Base-by-base conservation (phyloP, 2,329 filamentous ascomycete genomes). In the Fusarium robinianum region DNA sequence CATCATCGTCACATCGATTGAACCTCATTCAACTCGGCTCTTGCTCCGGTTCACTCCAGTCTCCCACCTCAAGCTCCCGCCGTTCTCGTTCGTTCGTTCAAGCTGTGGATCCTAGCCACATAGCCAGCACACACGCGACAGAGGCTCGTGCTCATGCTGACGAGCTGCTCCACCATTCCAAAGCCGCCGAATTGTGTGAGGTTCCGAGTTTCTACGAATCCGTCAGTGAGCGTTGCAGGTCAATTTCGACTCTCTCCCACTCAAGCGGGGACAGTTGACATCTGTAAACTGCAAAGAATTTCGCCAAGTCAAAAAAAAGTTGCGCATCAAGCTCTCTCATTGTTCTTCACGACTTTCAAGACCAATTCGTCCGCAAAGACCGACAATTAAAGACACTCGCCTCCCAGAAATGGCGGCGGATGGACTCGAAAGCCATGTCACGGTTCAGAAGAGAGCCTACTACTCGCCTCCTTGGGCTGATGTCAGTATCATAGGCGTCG, bases 391-490 rank as follows among this genome's bases (percentile, higher is more conserved):
- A 30, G 33, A 43, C 51, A 44, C 30, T 55, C 52, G 40, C 32
- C 53, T 47, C 23, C 31, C 33, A 21, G 40, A 15, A 31, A 50
- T 50, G 47, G 42, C 47, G 12, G 12, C 32, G 21, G 32, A 41
- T 42, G 57, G 58, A 31, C 53, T 67, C 23, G 68, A 71, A 51
- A 70, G 66, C 42, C 71, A 74, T 67, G 67, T 72, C 53, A 75
- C 76, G 11, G 72, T 83, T 32, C 73, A 77, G 54, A 79, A 76
- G 56, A 70, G 77, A 63, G 84, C 83, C 53, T 87, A 90, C 60
- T 99, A 97, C 71, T 87, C 85, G 52, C 94, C 94, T 49, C 94
- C 94, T 67, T 99, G 94, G 94, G 88, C 88, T 37, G 88, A 97
- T 70, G 84, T 96, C 60, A 92, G 88, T 72, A 96, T 99, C 62